These are phyloP conservation scores for Pelargonium australe DNA, from an alignment of 441 rosid species.

Conservation along the genomic window DNA sequence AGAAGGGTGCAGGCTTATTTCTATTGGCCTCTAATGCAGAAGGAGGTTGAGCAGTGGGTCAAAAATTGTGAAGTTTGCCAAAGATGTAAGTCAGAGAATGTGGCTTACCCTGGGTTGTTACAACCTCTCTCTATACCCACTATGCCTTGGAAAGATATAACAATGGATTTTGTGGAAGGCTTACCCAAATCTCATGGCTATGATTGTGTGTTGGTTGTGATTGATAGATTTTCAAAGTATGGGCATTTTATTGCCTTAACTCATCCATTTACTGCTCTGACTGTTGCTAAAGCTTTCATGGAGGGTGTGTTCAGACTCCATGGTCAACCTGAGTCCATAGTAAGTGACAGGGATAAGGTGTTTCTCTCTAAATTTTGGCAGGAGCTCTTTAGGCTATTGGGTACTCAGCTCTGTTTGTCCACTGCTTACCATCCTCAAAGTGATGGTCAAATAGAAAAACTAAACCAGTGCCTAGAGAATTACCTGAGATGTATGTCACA, in stretches of 20 bases:
- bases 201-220: conserved; percentile 4
- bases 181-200: neutral
- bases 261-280: neutral
- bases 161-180: conserved; percentile 12
- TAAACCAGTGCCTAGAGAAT: neutral
- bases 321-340: neutral
- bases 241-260: no score
- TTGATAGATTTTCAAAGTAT: neutral
- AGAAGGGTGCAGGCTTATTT: neutral
- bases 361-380: neutral
- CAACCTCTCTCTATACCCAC: conserved; percentile 8
- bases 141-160: neutral
- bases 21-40: no score
- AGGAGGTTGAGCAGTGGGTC: no score
- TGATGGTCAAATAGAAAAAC: conserved; percentile 3
- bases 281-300: neutral
- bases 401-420: neutral
- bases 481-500: no score
- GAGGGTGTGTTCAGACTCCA: neutral
- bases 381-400: neutral
- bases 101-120: neutral
- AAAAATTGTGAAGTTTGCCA: neutral
- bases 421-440: conserved; percentile 22
- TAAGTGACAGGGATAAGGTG: neutral
- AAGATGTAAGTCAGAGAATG: neutral